Evolutionary conservation across 1,139 yeast genomes (phyloP).

Genomic region (Hansenula anomala): DNA sequence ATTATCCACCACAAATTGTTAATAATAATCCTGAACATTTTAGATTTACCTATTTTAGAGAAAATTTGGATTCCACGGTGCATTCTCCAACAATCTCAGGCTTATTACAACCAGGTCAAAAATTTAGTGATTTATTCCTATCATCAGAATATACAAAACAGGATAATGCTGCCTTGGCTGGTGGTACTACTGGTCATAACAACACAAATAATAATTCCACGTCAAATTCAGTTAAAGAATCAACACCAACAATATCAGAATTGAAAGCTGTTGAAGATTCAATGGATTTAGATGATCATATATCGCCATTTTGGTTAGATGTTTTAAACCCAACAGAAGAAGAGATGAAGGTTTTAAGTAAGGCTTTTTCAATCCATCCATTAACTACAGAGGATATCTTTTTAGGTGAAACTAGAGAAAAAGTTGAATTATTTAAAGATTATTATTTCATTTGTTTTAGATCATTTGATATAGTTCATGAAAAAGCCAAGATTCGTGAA

Average conservation of each 20-base stretch:
- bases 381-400: conserved; percentile 94
- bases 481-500: conserved; percentile 38
- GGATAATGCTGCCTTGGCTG: neutral
- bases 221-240: conserved; percentile 6
- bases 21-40: conserved; percentile 41
- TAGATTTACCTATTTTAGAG: conserved; percentile 88
- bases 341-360: conserved; percentile 89
- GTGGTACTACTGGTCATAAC: neutral
- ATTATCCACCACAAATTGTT: conserved; percentile 36
- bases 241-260: conserved; percentile 8
- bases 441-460: conserved; percentile 93
- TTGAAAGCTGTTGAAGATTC: conserved; percentile 19
- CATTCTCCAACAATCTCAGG: conserved; percentile 91
- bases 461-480: conserved; percentile 83
- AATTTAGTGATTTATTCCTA: conserved; percentile 45
- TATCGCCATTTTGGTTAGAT: conserved; percentile 84
- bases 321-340: conserved; percentile 91
- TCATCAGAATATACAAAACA: conserved; percentile 28
- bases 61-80: conserved; percentile 80
- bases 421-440: conserved; percentile 85
- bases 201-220: conserved; percentile 1
- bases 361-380: conserved; percentile 93
- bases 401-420: conserved; percentile 90
- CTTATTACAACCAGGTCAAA: conserved; percentile 52
- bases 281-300: conserved; percentile 20